Base-by-base conservation (phyloP, 1,284 basidiomycete species). In the Hemileia vastatrix region DNA sequence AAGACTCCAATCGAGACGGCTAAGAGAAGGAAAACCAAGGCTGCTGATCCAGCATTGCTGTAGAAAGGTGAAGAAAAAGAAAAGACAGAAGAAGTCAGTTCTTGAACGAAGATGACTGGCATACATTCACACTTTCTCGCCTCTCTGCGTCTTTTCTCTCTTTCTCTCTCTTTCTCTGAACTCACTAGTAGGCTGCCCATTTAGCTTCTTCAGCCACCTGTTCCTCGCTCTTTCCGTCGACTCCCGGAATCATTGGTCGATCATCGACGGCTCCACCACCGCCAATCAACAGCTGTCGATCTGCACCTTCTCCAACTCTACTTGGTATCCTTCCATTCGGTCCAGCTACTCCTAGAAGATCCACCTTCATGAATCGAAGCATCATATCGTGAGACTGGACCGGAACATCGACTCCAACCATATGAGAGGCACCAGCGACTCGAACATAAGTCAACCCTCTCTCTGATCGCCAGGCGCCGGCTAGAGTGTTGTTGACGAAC, bases 331-430 rank as follows among this genome's bases (percentile, higher is more conserved):
- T 86, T 83, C 33, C 88, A 82, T 66, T 86, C 81, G 64, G 87
- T 1, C 77, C 90, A 1, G 86, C 80, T 49, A 95, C 82, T 3
- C 83, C 81, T 31, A 85, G 83, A 69, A 93, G 87, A 78, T 97
- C 86, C 61, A 93, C 84, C 52, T 83, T 85, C 84, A 95, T 88
- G 79, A 96, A 96, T 13, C 92, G 87, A 53, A 94, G 19, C 71
- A 98, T 94, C 95, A 98, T 97, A 77, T 98, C 94, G 76, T 97
- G 92, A 3, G 90, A 81, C 32, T 86, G 84, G 61, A 90, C 81
- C 0, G 93, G 94, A 9, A 87, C 80, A 77, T 98, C 94, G 74
- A 84, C 94, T 0, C 89, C 89, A 32, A 86, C 90, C 79, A 79
- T 74, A 65, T 72, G 73, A 49, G 70, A 72, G 47, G 15, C 56